Conservation (phyloP, 2,329 filamentous ascomycete genomes). For the Emydomyces testavorans region DNA sequence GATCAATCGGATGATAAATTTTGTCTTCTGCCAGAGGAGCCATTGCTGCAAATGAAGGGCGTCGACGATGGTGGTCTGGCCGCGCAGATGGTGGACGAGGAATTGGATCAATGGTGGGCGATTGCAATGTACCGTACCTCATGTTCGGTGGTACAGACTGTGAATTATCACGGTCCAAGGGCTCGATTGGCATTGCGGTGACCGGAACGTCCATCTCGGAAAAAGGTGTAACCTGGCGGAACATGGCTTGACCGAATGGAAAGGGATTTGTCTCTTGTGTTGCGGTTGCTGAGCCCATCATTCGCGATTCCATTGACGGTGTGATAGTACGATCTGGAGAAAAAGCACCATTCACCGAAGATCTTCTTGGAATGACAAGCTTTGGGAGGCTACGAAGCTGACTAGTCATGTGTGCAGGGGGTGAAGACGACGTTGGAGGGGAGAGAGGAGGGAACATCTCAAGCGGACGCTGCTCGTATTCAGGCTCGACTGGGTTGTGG, state of each 20-base stretch:
- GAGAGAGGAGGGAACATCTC: constrained; percentile 42
- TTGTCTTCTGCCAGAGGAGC: constrained; percentile 22
- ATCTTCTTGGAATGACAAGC: constrained; percentile 44
- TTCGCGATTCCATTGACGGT: constrained; percentile 19
- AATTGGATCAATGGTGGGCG: constrained; percentile 33
- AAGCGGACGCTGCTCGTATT: constrained; percentile 46
- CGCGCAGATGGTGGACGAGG: constrained; percentile 36
- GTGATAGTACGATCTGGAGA: constrained; percentile 26
- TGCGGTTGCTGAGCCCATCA: constrained; percentile 23
- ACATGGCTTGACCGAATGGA: constrained; percentile 40
- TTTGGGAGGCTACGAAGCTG: constrained; percentile 44
- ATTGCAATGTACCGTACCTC: constrained; percentile 51
- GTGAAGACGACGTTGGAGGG: constrained; percentile 25
- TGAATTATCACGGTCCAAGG: constrained; percentile 64
- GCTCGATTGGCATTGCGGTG: constrained; percentile 58
- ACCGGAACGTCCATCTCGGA: constrained; percentile 84
- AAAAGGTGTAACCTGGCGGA: constrained; percentile 57
- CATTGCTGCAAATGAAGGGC: constrained; percentile 22
- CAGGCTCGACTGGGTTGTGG: constrained; percentile 44
- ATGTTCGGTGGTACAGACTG: constrained; percentile 92
- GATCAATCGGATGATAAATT: constrained; percentile 24
- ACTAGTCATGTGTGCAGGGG: constrained; percentile 35
- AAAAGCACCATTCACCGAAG: constrained; percentile 20
- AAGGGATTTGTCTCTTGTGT: constrained; percentile 42
- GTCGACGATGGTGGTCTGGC: constrained; percentile 26